Evolutionary conservation across 371 early-diverging fungal species (phyloP).

Genomic region (Lichtheimia hyalospora): DNA sequence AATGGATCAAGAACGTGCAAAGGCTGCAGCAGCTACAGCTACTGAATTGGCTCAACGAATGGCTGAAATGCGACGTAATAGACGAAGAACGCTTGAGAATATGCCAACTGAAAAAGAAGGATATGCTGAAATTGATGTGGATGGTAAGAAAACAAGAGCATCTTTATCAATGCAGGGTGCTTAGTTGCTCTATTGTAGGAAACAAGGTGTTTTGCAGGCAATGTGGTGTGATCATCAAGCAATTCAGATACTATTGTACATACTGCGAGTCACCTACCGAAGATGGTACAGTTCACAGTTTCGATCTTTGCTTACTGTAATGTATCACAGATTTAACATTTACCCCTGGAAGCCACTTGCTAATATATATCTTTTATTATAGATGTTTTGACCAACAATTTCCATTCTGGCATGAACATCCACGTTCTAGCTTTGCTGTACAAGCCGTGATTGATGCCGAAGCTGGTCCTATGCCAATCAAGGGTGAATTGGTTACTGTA

Average conservation of each 20-base stretch:
- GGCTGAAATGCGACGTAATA: background rate
- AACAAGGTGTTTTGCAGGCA: slow-evolving; percentile 59
- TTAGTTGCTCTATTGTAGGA: background rate
- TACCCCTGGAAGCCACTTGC: background rate
- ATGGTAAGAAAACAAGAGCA: background rate
- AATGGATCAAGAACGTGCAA: no score
- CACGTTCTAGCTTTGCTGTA: slow-evolving; percentile 75
- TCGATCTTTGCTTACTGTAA: slow-evolving; percentile 68
- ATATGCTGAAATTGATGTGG: background rate
- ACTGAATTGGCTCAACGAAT: no score
- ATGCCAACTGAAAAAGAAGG: background rate
- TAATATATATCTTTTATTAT: slow-evolving; percentile 15
- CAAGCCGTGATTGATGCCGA: slow-evolving; percentile 62
- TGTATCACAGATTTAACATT: background rate
- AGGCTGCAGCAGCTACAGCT: no score
- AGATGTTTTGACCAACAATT: slow-evolving; percentile 77
- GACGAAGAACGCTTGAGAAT: background rate
- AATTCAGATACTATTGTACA: slow-evolving; percentile 79
- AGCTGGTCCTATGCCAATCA: slow-evolving; percentile 49
- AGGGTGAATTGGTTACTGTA: slow-evolving; percentile 60
- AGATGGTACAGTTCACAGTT: slow-evolving; percentile 61
- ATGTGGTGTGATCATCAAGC: slow-evolving; percentile 59
- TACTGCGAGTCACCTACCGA: slow-evolving; percentile 75
- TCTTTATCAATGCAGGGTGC: background rate
- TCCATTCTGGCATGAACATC: slow-evolving; percentile 77